Percentiles rank a stretch among this genome's conserved stretches.
Evolutionary conservation across 2,329 filamentous ascomycete species (phyloP).

Genomic region (Decorospora gaudefroyi): DNA sequence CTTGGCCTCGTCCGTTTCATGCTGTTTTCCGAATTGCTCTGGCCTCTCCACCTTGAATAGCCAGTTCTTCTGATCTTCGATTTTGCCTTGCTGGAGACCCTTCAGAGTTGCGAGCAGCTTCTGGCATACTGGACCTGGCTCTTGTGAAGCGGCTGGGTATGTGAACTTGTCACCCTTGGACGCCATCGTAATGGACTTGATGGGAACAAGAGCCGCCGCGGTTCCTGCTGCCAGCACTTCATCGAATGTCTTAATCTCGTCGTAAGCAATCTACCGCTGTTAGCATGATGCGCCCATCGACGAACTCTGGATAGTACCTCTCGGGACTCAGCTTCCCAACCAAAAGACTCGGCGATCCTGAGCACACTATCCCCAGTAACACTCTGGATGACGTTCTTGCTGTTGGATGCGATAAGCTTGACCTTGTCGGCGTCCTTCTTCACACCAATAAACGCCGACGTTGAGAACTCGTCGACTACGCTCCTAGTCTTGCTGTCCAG

Average conservation of each 20-base stretch:
- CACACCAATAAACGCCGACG: constrained; percentile 88
- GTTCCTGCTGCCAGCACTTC: constrained; percentile 94
- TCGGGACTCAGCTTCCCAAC: constrained; percentile 82
- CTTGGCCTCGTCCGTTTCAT: constrained; percentile 27
- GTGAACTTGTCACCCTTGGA: constrained; percentile 61
- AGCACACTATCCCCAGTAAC: constrained; percentile 81
- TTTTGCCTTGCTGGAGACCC: constrained; percentile 81
- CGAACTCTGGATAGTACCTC: constrained; percentile 55
- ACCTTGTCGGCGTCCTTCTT: constrained; percentile 63
- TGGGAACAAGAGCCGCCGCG: constrained; percentile 86
- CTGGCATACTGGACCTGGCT: constrained; percentile 73
- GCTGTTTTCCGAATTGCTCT: constrained; percentile 41
- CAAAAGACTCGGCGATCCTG: constrained; percentile 74
- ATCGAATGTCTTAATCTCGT: constrained; percentile 64
- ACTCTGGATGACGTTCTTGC: constrained; percentile 82
- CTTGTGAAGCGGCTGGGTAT: constrained; percentile 62
- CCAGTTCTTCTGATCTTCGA: constrained; percentile 79
- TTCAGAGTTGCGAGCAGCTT: constrained; percentile 77
- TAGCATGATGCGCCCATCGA: constrained; percentile 2
- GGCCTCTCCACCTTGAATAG: constrained; percentile 54
- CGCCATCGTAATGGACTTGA: constrained; percentile 82
- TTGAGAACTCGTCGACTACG: constrained; percentile 95
- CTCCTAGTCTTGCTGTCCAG: constrained; percentile 81
- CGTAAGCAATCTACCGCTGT: constrained; percentile 63
- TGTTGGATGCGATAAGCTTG: constrained; percentile 85